Evolutionary conservation across 1,284 basidiomycete species (phyloP), one percentile per base, ranked within the genome.

Genomic region (Mycena sp.): DNA sequence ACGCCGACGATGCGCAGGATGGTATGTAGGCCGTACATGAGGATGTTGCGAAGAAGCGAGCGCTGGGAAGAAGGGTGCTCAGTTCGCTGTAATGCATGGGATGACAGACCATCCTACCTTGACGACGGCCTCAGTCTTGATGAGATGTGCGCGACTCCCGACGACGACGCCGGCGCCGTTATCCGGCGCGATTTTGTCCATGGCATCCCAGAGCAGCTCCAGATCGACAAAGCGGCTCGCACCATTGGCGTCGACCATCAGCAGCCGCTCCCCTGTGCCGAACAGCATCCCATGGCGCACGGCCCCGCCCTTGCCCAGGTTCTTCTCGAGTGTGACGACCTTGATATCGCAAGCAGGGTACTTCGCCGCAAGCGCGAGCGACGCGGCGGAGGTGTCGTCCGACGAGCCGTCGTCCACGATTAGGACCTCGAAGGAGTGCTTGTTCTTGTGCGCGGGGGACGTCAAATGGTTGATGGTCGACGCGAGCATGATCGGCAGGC

Each of bases 241-340:
- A 2, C 93, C 96, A 70, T 98, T 96, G 6, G 96, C 96, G 73
- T 98, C 96, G 35, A 91, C 95, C 86, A 98, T 96, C 49, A 98
- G 79, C 50, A 98, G 80, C n/a, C 92, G 79, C 64, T 82, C 76
- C 6, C 96, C 96, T 4, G 93, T 84, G 6, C 87, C 84, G 72
- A 93, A 89, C 63, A 96, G 75, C 85, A 95, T 92, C 44, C 94
- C 95, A 77, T 97, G 95, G 41, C 91, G 83, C 21, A 98, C 95
- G 0, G 95, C 94, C 1, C 94, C 96, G 25, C 96, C 96, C 74
- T 98, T 98, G 1, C 96, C 96, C 12, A 92, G 78, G 73, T 98
- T 98, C 71, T 84, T 81, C 72, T 87, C 87, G 51, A 98, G 80
- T 17, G 83, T 86, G 46, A 96, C 85, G 6, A 98, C 87, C 50